A percentile compares a stretch with the other conserved stretches of the same genome.
phyloP scores from a whole-genome alignment of 345 rosid species.

The Murraya paniculata region DNA sequence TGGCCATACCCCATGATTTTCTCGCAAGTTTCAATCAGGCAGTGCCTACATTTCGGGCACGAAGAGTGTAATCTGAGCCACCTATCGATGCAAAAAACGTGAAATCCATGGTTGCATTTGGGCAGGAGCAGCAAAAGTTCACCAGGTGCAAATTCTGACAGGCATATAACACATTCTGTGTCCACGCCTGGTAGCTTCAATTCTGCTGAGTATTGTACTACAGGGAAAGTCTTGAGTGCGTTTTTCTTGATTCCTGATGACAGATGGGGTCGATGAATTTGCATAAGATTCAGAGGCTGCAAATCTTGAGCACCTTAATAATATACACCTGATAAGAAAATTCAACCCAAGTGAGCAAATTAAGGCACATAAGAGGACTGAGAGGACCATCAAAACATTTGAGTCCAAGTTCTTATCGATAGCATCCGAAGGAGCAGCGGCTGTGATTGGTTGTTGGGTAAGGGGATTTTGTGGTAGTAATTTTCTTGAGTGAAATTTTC shows the following conservation, averaged over 20 bases:
- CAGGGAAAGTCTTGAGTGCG: conserved; percentile 40
- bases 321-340: conserved; percentile 53
- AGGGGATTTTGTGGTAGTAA: conserved; percentile 27
- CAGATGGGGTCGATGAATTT: conserved; percentile 32
- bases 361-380: conserved; percentile 72
- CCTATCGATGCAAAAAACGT: conserved; percentile 54
- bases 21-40: conserved; percentile 30
- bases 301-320: conserved; percentile 44
- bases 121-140: conserved; percentile 47
- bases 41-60: conserved; percentile 64
- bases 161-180: conserved; percentile 16
- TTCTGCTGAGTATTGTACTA: conserved; percentile 4
- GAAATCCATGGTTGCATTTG: conserved; percentile 68
- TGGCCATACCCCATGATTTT: conserved; percentile 28
- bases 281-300: conserved; percentile 26
- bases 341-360: conserved; percentile 68
- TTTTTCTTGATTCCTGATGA: conserved; percentile 61
- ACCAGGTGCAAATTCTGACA: neutral
- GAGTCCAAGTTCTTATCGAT: conserved; percentile 49
- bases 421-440: conserved; percentile 37
- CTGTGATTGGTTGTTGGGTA: neutral
- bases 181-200: conserved; percentile 5
- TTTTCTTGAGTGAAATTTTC: conserved; percentile 26
- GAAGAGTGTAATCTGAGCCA: conserved; percentile 71
- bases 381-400: conserved; percentile 64